Conservation (phyloP, 2,329 filamentous ascomycete genomes). For the Aspergillus ruber region DNA sequence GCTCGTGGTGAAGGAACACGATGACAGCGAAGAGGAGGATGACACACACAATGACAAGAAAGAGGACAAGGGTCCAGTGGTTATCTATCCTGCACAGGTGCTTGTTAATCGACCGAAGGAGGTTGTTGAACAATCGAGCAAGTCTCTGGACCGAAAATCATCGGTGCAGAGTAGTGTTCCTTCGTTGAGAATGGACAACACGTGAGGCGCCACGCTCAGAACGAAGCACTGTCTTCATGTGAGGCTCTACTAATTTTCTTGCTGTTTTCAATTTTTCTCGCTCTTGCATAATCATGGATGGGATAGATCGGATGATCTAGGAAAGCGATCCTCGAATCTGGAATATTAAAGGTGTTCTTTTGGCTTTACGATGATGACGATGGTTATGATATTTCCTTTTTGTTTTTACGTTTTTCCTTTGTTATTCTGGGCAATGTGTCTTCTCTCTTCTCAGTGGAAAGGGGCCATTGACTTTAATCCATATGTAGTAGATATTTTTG, state of each 20-base stretch:
- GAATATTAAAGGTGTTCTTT: no score
- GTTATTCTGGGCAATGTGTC: slow-evolving; percentile 6
- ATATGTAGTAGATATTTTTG: slow-evolving; percentile 20
- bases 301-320: background rate
- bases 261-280: slow-evolving; percentile 5
- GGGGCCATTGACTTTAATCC: slow-evolving; percentile 6
- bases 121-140: slow-evolving; percentile 33
- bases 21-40: slow-evolving; percentile 44
- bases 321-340: no score
- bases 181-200: slow-evolving; percentile 26
- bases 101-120: slow-evolving; percentile 57
- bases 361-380: background rate
- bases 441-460: background rate
- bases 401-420: slow-evolving; percentile 6
- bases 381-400: slow-evolving; percentile 1
- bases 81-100: slow-evolving; percentile 92
- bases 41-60: slow-evolving; percentile 54
- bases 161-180: slow-evolving; percentile 39
- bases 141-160: slow-evolving; percentile 34
- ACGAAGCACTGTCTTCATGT: slow-evolving; percentile 9
- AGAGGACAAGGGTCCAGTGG: slow-evolving; percentile 85
- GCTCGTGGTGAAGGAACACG: slow-evolving; percentile 82
- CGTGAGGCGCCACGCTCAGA: slow-evolving; percentile 38
- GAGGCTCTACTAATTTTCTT: slow-evolving; percentile 6
- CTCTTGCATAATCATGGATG: background rate